Evolutionary conservation across 495 filamentous ascomycete species (phyloP), one percentile per base, ranked within the genome.

Genomic region (Gamarada debralockiae): DNA sequence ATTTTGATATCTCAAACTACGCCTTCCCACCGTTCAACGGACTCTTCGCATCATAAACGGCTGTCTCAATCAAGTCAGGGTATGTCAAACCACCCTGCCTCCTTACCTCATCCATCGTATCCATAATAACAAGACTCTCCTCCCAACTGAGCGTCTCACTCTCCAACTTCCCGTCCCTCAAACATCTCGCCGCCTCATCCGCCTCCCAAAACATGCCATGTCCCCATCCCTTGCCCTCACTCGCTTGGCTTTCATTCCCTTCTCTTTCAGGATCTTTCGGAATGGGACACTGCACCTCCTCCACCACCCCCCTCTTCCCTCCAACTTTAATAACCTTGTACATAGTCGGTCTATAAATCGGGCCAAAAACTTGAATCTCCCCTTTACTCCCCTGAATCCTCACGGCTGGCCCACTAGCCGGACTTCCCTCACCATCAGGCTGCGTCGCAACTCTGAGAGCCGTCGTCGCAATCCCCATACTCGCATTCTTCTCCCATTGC

Each of bases 131-230:
- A 49, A 96, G 76, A 65, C 89, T 95, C 75, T 97, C 92, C 58
- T 85, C 81, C 81, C 79, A 85, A 9, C 82, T 73, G 72, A 93
- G 65, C 9, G 68, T 71, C 50, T 85, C 80, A 67, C 90, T 91
- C 74, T 97, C 83, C 58, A 79, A 62, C 73, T 83, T 86, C 38
- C 90, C 89, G 73, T 96, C 90, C 42, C 86, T 77, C 54, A 96
- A 62, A 64, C 89, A 95, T 20, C 87, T 74, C 40, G 86, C 91
- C 54, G 81, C 86, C 73, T 92, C 91, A 74, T 97, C 92, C 15
- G 92, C 92, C 67, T 96, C 91, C 86, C 86, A 97, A 71, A 87
- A 92, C 89, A 95, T 95, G 20, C 90, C 92, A 57, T 87, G 82
- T 15, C 87, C 90, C 61, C 77, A 75, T n/a, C n/a, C n/a, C n/a